phyloP scores from a whole-genome alignment of 768 basidiomycete genomes.

The Phanerochaete carnosa region DNA sequence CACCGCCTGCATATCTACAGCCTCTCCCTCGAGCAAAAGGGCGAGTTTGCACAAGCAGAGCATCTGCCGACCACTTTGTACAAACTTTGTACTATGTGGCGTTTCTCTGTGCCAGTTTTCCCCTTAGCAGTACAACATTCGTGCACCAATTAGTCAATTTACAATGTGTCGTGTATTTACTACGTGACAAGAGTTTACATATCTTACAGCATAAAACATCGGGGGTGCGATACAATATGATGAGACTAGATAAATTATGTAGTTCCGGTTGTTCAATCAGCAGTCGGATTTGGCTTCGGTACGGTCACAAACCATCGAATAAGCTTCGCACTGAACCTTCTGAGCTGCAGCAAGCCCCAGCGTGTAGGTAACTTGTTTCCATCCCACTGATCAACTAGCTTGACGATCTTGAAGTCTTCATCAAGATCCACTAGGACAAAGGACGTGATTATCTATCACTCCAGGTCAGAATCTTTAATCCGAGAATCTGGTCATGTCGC shows the following conservation, averaged over 20 bases:
- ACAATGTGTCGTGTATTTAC: no score
- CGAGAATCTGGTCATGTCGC: slow-evolving; percentile 4
- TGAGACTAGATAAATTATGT: neutral
- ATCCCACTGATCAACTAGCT: slow-evolving; percentile 57
- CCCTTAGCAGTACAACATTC: no score
- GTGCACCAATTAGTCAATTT: no score
- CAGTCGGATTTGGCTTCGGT: neutral
- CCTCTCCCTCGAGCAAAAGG: no score
- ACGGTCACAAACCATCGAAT: slow-evolving; percentile 46
- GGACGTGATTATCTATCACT: slow-evolving; percentile 50
- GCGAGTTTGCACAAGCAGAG: no score
- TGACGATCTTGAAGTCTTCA: slow-evolving; percentile 57
- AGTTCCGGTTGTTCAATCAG: neutral
- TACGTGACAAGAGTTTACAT: no score
- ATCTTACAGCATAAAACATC: no score
- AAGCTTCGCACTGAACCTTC: slow-evolving; percentile 48
- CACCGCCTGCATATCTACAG: no score
- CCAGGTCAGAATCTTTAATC: neutral
- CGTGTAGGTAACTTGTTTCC: slow-evolving; percentile 50
- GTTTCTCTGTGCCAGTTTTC: no score
- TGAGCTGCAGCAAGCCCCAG: slow-evolving; percentile 45
- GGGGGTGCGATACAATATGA: no score
- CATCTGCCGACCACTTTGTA: no score
- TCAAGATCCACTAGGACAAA: slow-evolving; percentile 63
- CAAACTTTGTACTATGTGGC: no score